These are phyloP conservation scores for Pharnaceum exiguum DNA, from an alignment of 148 eudicot genomes.

Conservation along the genomic window DNA sequence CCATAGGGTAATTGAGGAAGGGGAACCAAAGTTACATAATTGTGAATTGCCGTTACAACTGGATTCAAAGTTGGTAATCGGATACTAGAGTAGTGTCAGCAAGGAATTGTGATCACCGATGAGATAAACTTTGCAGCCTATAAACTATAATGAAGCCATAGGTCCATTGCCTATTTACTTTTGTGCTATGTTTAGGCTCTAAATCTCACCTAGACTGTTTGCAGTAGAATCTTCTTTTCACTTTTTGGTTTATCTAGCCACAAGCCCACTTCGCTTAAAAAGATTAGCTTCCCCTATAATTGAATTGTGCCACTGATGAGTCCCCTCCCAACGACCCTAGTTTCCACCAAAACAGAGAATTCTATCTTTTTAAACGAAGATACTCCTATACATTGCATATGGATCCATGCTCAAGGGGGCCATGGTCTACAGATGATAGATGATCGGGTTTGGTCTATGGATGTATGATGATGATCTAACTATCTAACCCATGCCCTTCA, in stretches of 20 bases:
- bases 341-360: conserved; percentile 12
- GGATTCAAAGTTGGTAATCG: too few relatives aligned
- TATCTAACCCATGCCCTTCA: too few relatives aligned
- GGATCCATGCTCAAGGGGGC: too few relatives aligned
- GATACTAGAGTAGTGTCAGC: too few relatives aligned
- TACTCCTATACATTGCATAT: too few relatives aligned
- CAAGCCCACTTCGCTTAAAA: background rate
- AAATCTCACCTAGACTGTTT: conserved; percentile 11
- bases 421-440: too few relatives aligned
- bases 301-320: conserved; percentile 15
- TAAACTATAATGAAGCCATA: too few relatives aligned
- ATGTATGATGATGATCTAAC: too few relatives aligned
- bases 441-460: too few relatives aligned
- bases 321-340: conserved; percentile 11
- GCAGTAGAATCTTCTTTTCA: conserved; percentile 5
- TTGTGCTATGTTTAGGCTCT: conserved; percentile 19
- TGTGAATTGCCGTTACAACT: too few relatives aligned
- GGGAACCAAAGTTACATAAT: too few relatives aligned
- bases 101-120: conserved; percentile 16
- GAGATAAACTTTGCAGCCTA: conserved; percentile 1
- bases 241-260: conserved; percentile 13
- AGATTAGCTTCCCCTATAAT: conserved; percentile 20
- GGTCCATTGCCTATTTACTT: conserved; percentile 13
- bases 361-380: conserved; percentile 10
- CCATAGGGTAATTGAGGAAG: too few relatives aligned